phyloP scores from a whole-genome alignment of 768 basidiomycete species.

The Auriscalpium vulgare region DNA sequence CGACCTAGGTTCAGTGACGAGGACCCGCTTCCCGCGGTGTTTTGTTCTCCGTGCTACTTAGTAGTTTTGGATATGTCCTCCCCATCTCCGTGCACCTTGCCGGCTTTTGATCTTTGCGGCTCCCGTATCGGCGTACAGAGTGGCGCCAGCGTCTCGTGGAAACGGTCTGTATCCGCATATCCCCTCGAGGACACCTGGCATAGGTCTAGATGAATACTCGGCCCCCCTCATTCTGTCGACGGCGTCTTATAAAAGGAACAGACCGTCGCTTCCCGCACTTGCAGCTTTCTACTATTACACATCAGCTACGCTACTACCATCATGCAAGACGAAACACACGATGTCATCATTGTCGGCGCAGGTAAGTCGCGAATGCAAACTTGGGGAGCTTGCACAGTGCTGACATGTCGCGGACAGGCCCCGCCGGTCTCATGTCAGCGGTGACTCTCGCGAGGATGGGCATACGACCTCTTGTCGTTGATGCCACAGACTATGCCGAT shows the following conservation, averaged over 20 bases:
- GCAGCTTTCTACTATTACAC: background rate
- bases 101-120: too few species aligned
- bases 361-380: background rate
- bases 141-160: too few species aligned
- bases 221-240: background rate
- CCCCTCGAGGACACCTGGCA: too few species aligned
- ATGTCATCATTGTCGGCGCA: slow-evolving; percentile 5
- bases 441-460: slow-evolving; percentile 3
- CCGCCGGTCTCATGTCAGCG: slow-evolving; percentile 4
- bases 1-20: too few species aligned
- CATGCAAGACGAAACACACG: background rate
- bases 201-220: too few species aligned
- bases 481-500: slow-evolving; percentile 2
- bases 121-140: too few species aligned
- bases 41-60: too few species aligned
- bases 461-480: slow-evolving; percentile 2
- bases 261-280: background rate
- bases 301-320: background rate
- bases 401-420: background rate
- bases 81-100: too few species aligned
- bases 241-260: background rate
- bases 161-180: too few species aligned
- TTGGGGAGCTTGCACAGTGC: background rate
- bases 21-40: too few species aligned
- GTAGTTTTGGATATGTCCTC: too few species aligned